Conservation (phyloP, 2,329 filamentous ascomycete species). For the Talaromyces verruculosus region DNA sequence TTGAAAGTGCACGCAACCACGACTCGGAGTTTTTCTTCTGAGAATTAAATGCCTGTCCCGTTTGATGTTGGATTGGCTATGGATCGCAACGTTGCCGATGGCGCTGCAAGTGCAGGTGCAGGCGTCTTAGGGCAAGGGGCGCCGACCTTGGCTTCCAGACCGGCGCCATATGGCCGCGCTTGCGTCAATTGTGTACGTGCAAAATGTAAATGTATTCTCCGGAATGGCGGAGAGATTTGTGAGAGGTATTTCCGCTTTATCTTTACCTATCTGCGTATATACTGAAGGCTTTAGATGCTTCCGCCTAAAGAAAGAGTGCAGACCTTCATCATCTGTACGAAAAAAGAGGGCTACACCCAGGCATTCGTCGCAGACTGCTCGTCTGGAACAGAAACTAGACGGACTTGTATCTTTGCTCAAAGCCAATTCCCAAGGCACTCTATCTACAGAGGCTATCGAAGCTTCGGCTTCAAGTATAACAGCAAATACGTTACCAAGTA, state of each 20-base stretch:
- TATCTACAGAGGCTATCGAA: constrained; percentile 5
- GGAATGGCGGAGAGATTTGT: constrained; percentile 21
- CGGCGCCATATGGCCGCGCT: constrained; percentile 24
- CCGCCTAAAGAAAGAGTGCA: constrained; percentile 46
- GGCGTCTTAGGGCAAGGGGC: not conserved
- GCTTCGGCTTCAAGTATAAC: not conserved
- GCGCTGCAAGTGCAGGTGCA: not conserved
- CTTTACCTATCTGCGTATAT: not conserved
- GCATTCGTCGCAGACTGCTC: constrained; percentile 25
- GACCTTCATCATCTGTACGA: constrained; percentile 37
- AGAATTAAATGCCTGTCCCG: not conserved
- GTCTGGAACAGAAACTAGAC: constrained; percentile 32
- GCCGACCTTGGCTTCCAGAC: not conserved
- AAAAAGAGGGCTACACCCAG: constrained; percentile 26
- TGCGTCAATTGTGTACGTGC: constrained; percentile 29
- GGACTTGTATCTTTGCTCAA: constrained; percentile 31
- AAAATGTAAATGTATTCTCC: constrained; percentile 30
- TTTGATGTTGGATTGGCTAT: not conserved
- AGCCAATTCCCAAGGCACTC: constrained; percentile 23
- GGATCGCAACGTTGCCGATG: not conserved
- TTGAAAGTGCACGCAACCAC: not conserved
- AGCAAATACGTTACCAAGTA: not conserved
- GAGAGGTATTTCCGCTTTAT: constrained; percentile 13
- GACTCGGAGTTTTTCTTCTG: not conserved
- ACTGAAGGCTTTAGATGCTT: constrained; percentile 36